Base-by-base conservation (phyloP, 2,329 filamentous ascomycete species). In the Escovopsis sp. region DNA sequence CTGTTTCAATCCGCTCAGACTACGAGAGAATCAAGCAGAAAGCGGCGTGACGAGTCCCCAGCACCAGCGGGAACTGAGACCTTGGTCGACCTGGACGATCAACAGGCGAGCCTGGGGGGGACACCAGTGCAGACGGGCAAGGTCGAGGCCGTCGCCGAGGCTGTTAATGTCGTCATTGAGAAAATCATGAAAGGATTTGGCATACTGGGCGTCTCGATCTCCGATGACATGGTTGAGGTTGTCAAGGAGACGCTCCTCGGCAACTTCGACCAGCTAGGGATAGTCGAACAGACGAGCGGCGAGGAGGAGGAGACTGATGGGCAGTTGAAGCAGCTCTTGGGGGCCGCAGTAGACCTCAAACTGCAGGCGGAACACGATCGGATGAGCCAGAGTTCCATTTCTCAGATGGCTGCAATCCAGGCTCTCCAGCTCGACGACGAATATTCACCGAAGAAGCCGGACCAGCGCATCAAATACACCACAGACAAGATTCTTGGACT, bases 161-260 rank as follows among this genome's bases (percentile, higher is more conserved):
- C n/a, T n/a, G n/a, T n/a, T n/a, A n/a, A n/a, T n/a, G n/a, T n/a
- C n/a, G n/a, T n/a, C n/a, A n/a, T n/a, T n/a, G n/a, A n/a, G n/a
- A n/a, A n/a, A n/a, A n/a, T n/a, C n/a, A n/a, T n/a, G n/a, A n/a
- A n/a, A n/a, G n/a, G n/a, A n/a, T n/a, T n/a, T 45, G 19, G 28
- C 34, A 15, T 34, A 39, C n/a, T 16, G 38, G 43, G 40, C 8
- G 11, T 40, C 1, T 7, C 29, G 17, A 11, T 44, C 4, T 35
- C 36, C 4, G 39, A 43, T 4, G 35, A 43, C 12, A 32, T 31
- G 1, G 27, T 43, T 16, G 34, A 44, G 4, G 48, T 44, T 2
- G 45, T 56, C 8, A 43, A 51, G 15, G 47, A 53, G 5, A 43
- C 42, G 0, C 42, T 49, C 3, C 40, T 53, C 10, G 21, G 21